A percentile compares a stretch with the other conserved stretches of the same genome.
Conservation (phyloP, 176 grass and related monocot species). For the Sorghum bicolor region DNA sequence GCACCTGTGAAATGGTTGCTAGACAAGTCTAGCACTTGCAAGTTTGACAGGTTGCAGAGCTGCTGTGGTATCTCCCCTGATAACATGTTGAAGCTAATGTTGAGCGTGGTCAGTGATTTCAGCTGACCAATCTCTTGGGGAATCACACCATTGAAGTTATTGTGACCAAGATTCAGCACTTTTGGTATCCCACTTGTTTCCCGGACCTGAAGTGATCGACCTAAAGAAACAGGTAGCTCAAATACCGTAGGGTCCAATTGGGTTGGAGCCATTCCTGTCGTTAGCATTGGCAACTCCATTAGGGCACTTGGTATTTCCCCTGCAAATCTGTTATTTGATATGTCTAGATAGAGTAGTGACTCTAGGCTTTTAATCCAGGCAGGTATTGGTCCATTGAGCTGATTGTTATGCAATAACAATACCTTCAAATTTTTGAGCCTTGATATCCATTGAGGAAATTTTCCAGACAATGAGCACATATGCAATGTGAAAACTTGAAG, state of each 20-base stretch:
- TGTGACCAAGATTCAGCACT: background rate
- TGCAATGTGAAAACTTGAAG: background rate
- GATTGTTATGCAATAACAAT: background rate
- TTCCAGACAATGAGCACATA: slow-evolving; percentile 4
- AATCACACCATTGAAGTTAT: slow-evolving; percentile 12
- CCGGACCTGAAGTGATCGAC: background rate
- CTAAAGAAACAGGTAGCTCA: slow-evolving; percentile 1
- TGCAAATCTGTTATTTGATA: slow-evolving; percentile 32
- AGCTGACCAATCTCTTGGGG: background rate
- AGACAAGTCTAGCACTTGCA: slow-evolving; percentile 28
- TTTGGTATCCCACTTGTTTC: background rate
- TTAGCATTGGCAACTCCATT: slow-evolving; percentile 16
- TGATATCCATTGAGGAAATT: slow-evolving; percentile 37
- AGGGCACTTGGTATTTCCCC: slow-evolving; percentile 19
- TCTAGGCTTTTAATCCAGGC: background rate
- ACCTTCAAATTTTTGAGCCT: slow-evolving; percentile 20
- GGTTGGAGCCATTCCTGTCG: background rate
- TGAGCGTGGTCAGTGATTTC: background rate
- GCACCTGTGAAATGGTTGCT: slow-evolving; percentile 2
- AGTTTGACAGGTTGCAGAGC: background rate
- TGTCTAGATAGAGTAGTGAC: slow-evolving; percentile 21
- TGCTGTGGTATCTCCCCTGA: slow-evolving; percentile 12
- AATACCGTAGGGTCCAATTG: background rate
- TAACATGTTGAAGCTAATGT: slow-evolving; percentile 19
- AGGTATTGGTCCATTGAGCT: slow-evolving; percentile 31